Base-by-base conservation (phyloP, 139 green algal genomes). In the Zygnema circumcarinatum region DNA sequence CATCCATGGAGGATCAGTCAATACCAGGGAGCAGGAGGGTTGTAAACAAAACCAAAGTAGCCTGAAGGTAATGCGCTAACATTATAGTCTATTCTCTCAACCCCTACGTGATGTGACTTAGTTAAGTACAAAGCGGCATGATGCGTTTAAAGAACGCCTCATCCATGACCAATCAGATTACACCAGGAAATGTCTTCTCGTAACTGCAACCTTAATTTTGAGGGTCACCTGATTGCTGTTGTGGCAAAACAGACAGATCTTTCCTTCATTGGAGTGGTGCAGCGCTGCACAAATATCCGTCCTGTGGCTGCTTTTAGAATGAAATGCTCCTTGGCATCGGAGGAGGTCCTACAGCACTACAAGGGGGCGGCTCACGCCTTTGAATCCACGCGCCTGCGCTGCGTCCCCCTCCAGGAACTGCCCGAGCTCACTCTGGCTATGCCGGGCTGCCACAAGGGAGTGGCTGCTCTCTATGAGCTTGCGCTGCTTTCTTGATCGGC, bases 361-460 rank as follows among this genome's bases (percentile, higher is more conserved):
- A 87, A 38, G 21, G 35, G 38, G 47, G 83, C 83, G 38, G 1
- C 53, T 33, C 73, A 88, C 41, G 72, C 16, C 29, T 88, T 85
- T 1, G 83, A 88, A 0, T 88, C 83, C 74, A 88, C 83, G 29
- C 2, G 20, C 21, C 74, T 88, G 69, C 11, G 3, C 11, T 78
- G 69, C 16, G 11, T 78, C 11, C 16, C 69, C 69, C 69, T 41
- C 69, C 7, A 33, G 42, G 52, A 86, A 29, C 79, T 86, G 62
- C 69, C 2, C 22, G n/a, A 86, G 29, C 20, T 86, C 16, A 68
- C 67, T 2, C 2, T 3, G 2, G 11, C 31, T 2, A 86, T 86
- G 79, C 79, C 79, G 3, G 79, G 79, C 2, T 81, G 69, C 11
- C 79, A 86, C 67, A 68, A 20, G 69, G 79, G 79, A 33, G 79